phyloP scores from a whole-genome alignment of 2,329 filamentous ascomycete genomes.

The Fusarium camptoceras region DNA sequence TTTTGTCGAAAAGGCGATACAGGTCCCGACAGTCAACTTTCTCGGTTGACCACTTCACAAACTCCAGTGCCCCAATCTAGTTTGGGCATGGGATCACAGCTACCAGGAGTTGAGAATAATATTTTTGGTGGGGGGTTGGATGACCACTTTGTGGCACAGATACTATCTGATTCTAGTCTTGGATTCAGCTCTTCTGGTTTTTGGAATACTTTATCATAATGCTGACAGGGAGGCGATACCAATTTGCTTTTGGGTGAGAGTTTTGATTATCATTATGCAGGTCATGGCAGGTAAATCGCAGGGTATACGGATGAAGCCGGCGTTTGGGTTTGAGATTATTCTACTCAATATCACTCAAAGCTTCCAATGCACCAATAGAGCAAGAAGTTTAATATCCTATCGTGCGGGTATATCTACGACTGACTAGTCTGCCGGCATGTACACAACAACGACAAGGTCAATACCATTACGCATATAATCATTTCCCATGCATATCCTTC shows the following conservation, averaged over 20 bases:
- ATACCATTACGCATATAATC: slow-evolving; percentile 1
- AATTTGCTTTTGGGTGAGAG: slow-evolving; percentile 10
- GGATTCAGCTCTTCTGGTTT: neutral
- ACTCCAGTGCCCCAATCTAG: neutral
- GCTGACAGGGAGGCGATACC: slow-evolving; percentile 7
- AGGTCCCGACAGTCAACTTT: neutral
- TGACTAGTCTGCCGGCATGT: neutral
- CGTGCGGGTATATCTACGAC: neutral
- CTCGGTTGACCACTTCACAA: neutral
- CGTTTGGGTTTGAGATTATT: neutral
- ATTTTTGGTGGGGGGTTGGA: neutral
- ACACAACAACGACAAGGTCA: neutral
- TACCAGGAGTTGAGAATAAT: neutral
- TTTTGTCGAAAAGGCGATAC: neutral
- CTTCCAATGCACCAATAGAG: neutral
- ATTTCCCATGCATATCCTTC: slow-evolving; percentile 16
- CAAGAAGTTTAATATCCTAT: neutral
- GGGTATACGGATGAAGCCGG: neutral
- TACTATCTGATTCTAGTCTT: neutral
- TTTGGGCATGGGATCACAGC: neutral
- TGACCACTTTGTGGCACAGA: slow-evolving; percentile 2
- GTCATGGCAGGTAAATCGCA: neutral
- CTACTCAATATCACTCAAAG: neutral
- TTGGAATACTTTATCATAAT: neutral
- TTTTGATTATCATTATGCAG: neutral